Conservation (phyloP, 2,329 filamentous ascomycete genomes). For the Aspergillus sp. region DNA sequence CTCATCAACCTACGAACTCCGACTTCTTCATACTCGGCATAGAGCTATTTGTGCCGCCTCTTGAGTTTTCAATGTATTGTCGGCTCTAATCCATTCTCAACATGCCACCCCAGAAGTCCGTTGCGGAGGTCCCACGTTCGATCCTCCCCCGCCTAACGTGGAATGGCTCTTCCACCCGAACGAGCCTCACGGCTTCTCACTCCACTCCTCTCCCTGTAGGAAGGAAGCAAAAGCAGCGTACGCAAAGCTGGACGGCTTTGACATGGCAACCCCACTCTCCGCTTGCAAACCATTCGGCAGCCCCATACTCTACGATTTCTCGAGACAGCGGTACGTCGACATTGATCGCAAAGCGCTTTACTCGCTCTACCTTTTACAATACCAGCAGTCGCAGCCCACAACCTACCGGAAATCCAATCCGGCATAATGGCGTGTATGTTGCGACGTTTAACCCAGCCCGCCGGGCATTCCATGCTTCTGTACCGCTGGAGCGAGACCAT, state of each 20-base stretch:
- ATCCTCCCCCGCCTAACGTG: conserved; percentile 44
- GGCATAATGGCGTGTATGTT: conserved; percentile 51
- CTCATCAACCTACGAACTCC: background rate
- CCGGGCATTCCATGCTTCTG: conserved; percentile 64
- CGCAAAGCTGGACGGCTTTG: conserved; percentile 23
- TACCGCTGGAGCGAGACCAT: conserved; percentile 68
- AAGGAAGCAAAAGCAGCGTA: conserved; percentile 21
- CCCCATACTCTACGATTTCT: conserved; percentile 8
- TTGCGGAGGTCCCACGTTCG: conserved; percentile 45
- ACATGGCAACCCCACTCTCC: conserved; percentile 20
- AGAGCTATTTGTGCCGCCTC: background rate
- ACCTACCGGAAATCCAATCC: conserved; percentile 34
- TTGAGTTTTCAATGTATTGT: background rate
- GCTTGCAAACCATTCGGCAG: conserved; percentile 15
- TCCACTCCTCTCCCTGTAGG: conserved; percentile 25
- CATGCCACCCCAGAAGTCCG: conserved; percentile 44
- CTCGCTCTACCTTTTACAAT: conserved; percentile 10
- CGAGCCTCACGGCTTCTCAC: conserved; percentile 29
- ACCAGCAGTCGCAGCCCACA: conserved; percentile 17
- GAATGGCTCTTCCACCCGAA: conserved; percentile 38
- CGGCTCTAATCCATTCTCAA: conserved; percentile 3
- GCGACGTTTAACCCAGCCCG: conserved; percentile 42
- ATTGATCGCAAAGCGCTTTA: conserved; percentile 22
- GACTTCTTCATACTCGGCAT: background rate
- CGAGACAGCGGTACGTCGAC: conserved; percentile 16